phyloP scores from a whole-genome alignment of 129 eudicot species.

The Lonicera japonica region DNA sequence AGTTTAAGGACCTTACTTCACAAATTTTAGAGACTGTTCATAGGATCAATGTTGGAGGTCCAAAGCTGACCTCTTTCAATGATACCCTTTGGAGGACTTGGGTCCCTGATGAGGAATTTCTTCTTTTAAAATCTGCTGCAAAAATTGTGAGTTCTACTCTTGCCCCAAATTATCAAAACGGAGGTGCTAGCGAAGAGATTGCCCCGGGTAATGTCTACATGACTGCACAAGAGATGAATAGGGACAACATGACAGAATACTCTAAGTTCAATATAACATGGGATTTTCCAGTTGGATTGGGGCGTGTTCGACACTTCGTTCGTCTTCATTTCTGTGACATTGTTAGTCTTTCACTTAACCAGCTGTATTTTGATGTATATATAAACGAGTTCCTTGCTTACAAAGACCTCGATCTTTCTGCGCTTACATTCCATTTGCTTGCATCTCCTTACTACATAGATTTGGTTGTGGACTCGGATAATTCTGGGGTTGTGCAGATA shows the following conservation, averaged over 20 bases:
- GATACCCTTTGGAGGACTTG: conserved; percentile 96
- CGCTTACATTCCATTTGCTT: conserved; percentile 44
- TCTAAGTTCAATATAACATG: conserved; percentile 66
- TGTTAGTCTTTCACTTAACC: conserved; percentile 43
- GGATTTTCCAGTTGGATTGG: conserved; percentile 61
- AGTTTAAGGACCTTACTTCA: conserved; percentile 44
- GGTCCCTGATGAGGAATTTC: conserved; percentile 72
- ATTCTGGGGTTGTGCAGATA: conserved; percentile 39
- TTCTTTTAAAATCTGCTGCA: conserved; percentile 60
- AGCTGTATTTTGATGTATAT: conserved; percentile 64
- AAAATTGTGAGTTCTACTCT: conserved; percentile 33
- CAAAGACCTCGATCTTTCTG: conserved; percentile 67
- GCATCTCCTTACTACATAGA: conserved; percentile 84
- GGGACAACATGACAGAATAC: conserved; percentile 31
- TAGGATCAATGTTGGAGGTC: conserved; percentile 90
- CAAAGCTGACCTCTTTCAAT: conserved; percentile 62
- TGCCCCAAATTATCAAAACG: conserved; percentile 56
- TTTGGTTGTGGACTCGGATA: conserved; percentile 46
- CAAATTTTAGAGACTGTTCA: conserved; percentile 68
- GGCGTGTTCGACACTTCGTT: conserved; percentile 41
- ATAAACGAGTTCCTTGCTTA: conserved; percentile 48
- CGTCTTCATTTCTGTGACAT: conserved; percentile 63
- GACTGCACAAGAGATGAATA: conserved; percentile 85
- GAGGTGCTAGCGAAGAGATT: conserved; percentile 58
- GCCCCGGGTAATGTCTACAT: conserved; percentile 88